phyloP scores from a whole-genome alignment of 2,329 filamentous ascomycete genomes.

The Dactylonectria estremocensis region DNA sequence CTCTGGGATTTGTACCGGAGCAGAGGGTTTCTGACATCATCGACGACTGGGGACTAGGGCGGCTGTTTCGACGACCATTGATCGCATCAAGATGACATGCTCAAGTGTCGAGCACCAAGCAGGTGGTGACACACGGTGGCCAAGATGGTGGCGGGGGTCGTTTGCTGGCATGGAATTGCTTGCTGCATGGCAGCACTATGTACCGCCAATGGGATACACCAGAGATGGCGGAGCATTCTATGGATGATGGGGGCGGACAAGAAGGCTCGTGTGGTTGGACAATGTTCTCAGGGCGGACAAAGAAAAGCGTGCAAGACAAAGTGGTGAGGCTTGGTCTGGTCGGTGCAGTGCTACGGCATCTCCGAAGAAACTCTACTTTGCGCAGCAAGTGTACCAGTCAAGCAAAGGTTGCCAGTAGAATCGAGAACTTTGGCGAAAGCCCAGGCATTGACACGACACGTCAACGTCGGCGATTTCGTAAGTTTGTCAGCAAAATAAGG shows the following conservation, averaged over 20 bases:
- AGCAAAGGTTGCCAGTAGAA: background rate
- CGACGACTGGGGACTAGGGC: background rate
- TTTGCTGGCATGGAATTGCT: background rate
- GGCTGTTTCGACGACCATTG: background rate
- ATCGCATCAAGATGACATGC: background rate
- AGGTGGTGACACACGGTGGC: background rate
- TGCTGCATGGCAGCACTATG: background rate
- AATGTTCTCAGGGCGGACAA: background rate
- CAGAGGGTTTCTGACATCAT: slow-evolving; percentile 3
- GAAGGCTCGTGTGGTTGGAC: background rate
- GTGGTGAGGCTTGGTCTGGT: background rate
- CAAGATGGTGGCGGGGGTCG: background rate
- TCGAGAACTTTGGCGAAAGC: background rate
- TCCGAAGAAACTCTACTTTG: no score
- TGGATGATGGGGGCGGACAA: background rate
- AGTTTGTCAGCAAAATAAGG: background rate
- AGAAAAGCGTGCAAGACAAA: background rate
- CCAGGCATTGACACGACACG: background rate
- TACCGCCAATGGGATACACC: background rate
- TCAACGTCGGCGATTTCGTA: background rate
- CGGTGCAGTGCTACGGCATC: background rate
- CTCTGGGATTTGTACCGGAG: slow-evolving; percentile 1
- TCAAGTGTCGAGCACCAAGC: background rate
- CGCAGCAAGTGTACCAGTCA: background rate
- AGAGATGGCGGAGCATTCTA: background rate